Evolutionary conservation across 768 basidiomycete genomes (phyloP), one percentile per base, ranked within the genome.

Genomic region (Pluteus cervinus): DNA sequence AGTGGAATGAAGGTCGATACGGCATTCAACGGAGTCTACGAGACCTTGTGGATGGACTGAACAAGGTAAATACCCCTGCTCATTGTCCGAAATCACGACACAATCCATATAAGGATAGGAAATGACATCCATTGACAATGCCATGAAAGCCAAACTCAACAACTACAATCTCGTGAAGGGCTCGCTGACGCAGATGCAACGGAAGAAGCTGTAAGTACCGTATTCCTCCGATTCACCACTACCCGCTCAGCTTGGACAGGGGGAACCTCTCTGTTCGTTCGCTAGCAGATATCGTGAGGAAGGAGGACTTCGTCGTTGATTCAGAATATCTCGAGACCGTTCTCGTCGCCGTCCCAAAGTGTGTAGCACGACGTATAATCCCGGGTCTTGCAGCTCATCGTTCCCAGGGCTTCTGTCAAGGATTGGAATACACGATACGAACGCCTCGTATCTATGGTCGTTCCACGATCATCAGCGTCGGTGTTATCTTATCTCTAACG

Each of bases 81-180:
- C 26, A 5, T 23, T 24, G 33, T 29, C 33, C 22, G 12, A 21
- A 42, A 28, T 34, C 28, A 30, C 18, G 25, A 38, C 20, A 41
- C 34, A 37, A 20, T 35, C 44, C 42, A 29, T 35, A 35, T 29
- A 37, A 39, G 40, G 14, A 4, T 53, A 93, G 93, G 96, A 98
- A 71, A 89, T 94, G 79, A 69, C 69, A 16, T 90, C 89, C 15
- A 91, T 98, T 45, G 96, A 99, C 60, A 87, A 86, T 53, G 80
- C 86, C 25, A 86, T 96, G 76, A 94, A 94, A 66, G 68, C 79
- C 28, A 97, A 96, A 61, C 63, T 91, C 26, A 86, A 82, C 50
- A 83, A 79, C 54, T 99, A 99, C 62, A 93, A 92, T 55, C 65
- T 94, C 9, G 86, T 90, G 33, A 99, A 99, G 59, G 94, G 94